Evolutionary conservation across 177 flowering plant genomes (phyloP), one percentile per base, ranked within the genome.

Genomic region (Vitis hybrid): DNA sequence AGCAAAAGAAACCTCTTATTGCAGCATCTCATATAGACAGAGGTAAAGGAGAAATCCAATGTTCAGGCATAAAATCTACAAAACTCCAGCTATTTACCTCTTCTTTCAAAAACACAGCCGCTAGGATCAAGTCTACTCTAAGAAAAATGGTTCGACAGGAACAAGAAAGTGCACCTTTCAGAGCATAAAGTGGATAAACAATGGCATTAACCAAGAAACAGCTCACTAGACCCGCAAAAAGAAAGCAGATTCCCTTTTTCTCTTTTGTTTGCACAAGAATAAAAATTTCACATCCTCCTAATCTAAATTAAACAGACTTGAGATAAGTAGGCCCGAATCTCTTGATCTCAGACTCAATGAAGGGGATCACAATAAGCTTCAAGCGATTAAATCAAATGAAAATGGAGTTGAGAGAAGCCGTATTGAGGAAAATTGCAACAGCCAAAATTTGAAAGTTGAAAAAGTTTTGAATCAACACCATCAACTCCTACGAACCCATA

Each of bases 141-240:
- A 63, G 73, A 65, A 73, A 81, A 67, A 67, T 71, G 77, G 76
- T 71, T 70, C 79, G 66, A 7, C 77, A 71, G 68, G 82, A 90
- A 86, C 88, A 84, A 81, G 86, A 90, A 91, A 90, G 92, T 84
- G 86, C 83, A 82, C 80, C 90, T 90, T 91, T 89, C 91, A 87
- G 93, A 88, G 92, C 86, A 89, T 89, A 90, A 94, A 90, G 96
- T 78, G 68, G 60, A 74, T 76, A 83, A 82, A 82, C 79, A 74
- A 85, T 80, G 80, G 80, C 79, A 88, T 76, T 82, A 74, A 83
- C 79, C 65, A 75, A 77, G 67, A 69, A 86, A 86, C 92, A 88
- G 94, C 88, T 87, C 88, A 88, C 67, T 68, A 74, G 73, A 78
- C 65, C 70, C 59, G 18, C 67, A 77, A 80, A 85, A 77, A 74